A percentile compares a stretch with the other conserved stretches of the same genome.
These are phyloP conservation scores for Pachyrhizus erosus DNA, from an alignment of 306 rosid genomes.

Conservation along the genomic window DNA sequence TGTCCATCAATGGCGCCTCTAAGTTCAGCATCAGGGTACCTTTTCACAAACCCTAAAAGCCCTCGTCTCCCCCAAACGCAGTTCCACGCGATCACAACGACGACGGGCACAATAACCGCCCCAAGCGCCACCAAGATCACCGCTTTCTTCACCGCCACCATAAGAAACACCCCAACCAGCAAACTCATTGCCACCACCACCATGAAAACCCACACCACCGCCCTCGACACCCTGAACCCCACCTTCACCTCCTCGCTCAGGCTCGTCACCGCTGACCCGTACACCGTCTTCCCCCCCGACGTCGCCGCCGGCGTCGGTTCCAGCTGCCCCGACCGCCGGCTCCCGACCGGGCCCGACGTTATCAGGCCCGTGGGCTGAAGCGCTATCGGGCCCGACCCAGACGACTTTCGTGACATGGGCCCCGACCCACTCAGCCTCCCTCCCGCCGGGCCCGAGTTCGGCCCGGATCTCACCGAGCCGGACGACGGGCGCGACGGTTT, in stretches of 20 bases:
- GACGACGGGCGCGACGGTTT: constrained; percentile 71
- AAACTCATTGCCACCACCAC: constrained; percentile 79
- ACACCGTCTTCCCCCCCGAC: constrained; percentile 63
- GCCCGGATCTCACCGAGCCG: constrained; percentile 85
- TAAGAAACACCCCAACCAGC: constrained; percentile 84
- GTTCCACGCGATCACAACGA: constrained; percentile 68
- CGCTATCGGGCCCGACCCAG: constrained; percentile 80
- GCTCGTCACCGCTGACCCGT: constrained; percentile 89
- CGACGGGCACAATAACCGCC: constrained; percentile 59
- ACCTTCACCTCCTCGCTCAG: constrained; percentile 67
- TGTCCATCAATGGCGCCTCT: constrained; percentile 97
- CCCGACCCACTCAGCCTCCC: constrained; percentile 63
- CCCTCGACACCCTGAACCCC: constrained; percentile 78
- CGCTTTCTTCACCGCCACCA: constrained; percentile 93
- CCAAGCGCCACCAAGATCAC: constrained; percentile 68
- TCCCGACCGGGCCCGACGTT: constrained; percentile 79
- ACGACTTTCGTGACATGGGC: constrained; percentile 58
- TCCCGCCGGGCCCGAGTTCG: constrained; percentile 67
- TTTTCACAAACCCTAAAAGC: constrained; percentile 75
- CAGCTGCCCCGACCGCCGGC: constrained; percentile 57
- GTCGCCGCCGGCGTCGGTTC: constrained; percentile 44
- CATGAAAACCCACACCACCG: constrained; percentile 76
- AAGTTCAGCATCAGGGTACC: constrained; percentile 90
- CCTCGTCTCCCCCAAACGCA: constrained; percentile 71
- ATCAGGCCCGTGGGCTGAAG: constrained; percentile 74